phyloP scores from a whole-genome alignment of 768 basidiomycete genomes.

The Arthromyces matolae region DNA sequence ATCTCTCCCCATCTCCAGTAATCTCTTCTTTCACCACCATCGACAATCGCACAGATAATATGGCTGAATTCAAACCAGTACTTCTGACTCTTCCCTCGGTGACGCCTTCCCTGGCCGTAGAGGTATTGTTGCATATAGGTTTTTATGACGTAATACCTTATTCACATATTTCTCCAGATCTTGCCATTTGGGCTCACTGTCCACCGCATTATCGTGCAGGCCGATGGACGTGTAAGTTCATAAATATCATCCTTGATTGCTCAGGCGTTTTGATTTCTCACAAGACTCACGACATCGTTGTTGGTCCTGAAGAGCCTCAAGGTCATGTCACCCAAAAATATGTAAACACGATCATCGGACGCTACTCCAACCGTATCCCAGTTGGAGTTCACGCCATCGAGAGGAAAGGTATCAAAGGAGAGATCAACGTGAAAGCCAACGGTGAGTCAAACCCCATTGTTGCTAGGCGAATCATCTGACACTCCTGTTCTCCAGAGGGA shows the following conservation, averaged over 20 bases:
- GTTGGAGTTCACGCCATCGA: constrained; percentile 51
- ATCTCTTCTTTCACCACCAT: neutral
- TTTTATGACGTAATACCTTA: constrained; percentile 2
- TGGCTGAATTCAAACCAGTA: constrained; percentile 50
- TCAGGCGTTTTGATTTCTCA: neutral
- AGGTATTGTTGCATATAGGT: constrained; percentile 33
- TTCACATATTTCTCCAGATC: constrained; percentile 35
- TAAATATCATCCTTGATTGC: neutral
- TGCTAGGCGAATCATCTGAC: no score
- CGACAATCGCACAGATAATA: constrained; percentile 17
- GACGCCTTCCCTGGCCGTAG: constrained; percentile 58
- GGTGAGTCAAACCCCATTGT: constrained; percentile 32
- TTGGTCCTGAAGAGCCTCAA: constrained; percentile 64
- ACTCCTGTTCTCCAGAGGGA: constrained; percentile 33
- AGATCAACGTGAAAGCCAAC: constrained; percentile 42
- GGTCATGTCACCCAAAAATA: constrained; percentile 62
- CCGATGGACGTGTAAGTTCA: constrained; percentile 53
- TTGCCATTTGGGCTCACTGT: constrained; percentile 67
- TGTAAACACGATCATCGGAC: constrained; percentile 68
- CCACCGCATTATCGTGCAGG: constrained; percentile 63
- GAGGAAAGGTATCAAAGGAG: constrained; percentile 47
- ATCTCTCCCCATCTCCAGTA: neutral
- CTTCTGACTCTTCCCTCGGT: constrained; percentile 51
- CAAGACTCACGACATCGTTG: constrained; percentile 75
- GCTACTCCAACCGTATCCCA: constrained; percentile 71